Base-by-base conservation (phyloP, 345 rosid species). In the Limnanthes douglasii region DNA sequence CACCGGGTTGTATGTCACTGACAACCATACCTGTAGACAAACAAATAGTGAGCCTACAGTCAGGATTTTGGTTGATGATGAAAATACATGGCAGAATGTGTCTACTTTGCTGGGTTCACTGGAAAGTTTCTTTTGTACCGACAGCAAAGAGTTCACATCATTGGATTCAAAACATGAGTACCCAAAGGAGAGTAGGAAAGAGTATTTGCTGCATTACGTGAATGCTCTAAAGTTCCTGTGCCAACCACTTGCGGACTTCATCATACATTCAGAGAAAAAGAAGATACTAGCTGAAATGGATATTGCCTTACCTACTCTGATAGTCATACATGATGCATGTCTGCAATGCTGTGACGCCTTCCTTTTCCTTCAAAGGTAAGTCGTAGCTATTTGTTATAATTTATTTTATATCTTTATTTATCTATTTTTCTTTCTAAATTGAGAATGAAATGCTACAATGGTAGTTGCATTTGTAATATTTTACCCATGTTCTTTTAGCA, bases 161-260 rank as follows among this genome's bases (percentile, higher is more conserved):
- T 51, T 53, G 28, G 56, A 50, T 45, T 50, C 43, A 36, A 35
- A 34, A 31, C 19, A 11, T 44, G 64, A 28, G 50, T 39, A 39
- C 37, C 36, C 34, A 40, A 48, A 57, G 31, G 58, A 45, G 43
- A 56, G 45, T 21, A 12, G 39, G 46, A 46, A 46, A 19, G 65
- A 56, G 61, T 64, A 49, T 57, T 44, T 56, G 32, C 38, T 18
- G 15, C 60, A 60, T 36, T 79, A 61, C 62, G 45, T 70, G 21
- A 61, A 58, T 53, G 80, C 70, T 37, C 38, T 84, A 64, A 65
- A 59, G 56, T 90, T 79, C 60, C 66, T 84, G 54, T 79, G 95
- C 55, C 71, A 65, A 48, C 92, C 84, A 2, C 75, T 90, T 33
- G 78, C 81, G 32, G 84, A 74, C 55, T 59, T 62, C 41, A n/a